These are phyloP conservation scores for Ganoderma boninense DNA, from an alignment of 1,284 basidiomycete genomes.

Conservation along the genomic window DNA sequence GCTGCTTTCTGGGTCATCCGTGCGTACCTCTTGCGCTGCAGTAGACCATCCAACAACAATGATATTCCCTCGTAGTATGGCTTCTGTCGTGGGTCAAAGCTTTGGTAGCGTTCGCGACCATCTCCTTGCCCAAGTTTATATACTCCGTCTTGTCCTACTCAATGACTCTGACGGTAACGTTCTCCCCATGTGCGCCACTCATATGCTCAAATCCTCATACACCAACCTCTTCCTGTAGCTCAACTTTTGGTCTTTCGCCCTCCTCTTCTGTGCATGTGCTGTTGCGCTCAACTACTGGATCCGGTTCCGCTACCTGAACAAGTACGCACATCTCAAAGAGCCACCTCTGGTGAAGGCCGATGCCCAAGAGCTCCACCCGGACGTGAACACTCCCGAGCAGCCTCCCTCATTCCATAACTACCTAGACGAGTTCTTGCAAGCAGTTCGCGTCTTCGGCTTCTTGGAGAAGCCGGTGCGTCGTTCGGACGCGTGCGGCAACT, in stretches of 20 bases:
- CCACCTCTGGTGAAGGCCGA: conserved; percentile 82
- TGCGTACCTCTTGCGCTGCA: conserved; percentile 48
- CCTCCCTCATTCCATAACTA: conserved; percentile 91
- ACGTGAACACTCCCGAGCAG: conserved; percentile 82
- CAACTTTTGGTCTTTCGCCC: conserved; percentile 88
- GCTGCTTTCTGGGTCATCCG: conserved; percentile 86
- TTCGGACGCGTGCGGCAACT: not conserved
- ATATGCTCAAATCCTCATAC: not conserved
- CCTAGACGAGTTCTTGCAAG: conserved; percentile 93
- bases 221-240: conserved; percentile 56
- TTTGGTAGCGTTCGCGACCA: conserved; percentile 79
- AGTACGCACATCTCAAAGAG: conserved; percentile 86
- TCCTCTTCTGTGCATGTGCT: conserved; percentile 73
- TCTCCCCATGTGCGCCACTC: not conserved
- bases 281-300: conserved; percentile 85
- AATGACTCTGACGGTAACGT: conserved; percentile 81
- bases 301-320: conserved; percentile 82
- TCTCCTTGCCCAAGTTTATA: conserved; percentile 80
- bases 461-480: conserved; percentile 87
- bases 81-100: conserved; percentile 78
- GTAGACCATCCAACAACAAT: not conserved
- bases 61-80: conserved; percentile 64
- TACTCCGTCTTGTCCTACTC: conserved; percentile 87
- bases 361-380: conserved; percentile 84
- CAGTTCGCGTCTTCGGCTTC: conserved; percentile 95